phyloP scores from a whole-genome alignment of 2,329 filamentous ascomycete genomes.

The Alternaria sp. region DNA sequence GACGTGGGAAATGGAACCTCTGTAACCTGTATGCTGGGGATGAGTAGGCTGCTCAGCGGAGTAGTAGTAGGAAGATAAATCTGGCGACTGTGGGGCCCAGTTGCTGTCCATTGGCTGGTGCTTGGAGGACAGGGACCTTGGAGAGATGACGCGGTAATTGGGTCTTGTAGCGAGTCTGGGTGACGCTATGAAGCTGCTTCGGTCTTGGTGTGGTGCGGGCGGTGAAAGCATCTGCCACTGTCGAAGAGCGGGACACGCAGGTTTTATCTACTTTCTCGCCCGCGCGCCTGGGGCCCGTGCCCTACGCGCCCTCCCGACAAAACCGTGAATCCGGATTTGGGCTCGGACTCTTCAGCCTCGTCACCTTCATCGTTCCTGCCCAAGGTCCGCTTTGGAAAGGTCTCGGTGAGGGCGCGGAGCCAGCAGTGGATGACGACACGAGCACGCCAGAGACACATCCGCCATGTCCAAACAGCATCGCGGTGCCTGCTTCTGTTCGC shows the following conservation, averaged over 20 bases:
- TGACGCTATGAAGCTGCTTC: constrained; percentile 17
- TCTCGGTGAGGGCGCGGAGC: constrained; percentile 17
- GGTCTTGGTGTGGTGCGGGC: constrained; percentile 1
- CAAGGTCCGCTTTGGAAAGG: background rate
- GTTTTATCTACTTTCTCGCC: constrained; percentile 19
- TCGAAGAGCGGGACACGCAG: constrained; percentile 18
- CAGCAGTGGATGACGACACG: constrained; percentile 48
- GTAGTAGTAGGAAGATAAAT: constrained; percentile 57
- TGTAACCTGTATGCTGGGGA: constrained; percentile 50
- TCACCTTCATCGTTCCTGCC: constrained; percentile 20
- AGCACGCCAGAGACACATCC: constrained; percentile 41
- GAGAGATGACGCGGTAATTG: background rate
- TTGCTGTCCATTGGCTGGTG: constrained; percentile 40
- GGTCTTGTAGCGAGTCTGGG: background rate
- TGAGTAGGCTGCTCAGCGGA: constrained; percentile 52
- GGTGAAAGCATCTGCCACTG: constrained; percentile 21
- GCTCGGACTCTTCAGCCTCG: constrained; percentile 13
- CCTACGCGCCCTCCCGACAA: constrained; percentile 1
- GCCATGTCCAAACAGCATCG: constrained; percentile 19
- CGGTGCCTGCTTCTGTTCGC: constrained; percentile 19
- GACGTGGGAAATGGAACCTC: constrained; percentile 46
- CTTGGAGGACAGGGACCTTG: background rate
- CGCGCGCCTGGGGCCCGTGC: background rate
- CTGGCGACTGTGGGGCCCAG: constrained; percentile 54
- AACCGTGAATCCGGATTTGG: constrained; percentile 6